phyloP scores from a whole-genome alignment of 2,329 filamentous ascomycete species.

The Paecilomyces fulvus region DNA sequence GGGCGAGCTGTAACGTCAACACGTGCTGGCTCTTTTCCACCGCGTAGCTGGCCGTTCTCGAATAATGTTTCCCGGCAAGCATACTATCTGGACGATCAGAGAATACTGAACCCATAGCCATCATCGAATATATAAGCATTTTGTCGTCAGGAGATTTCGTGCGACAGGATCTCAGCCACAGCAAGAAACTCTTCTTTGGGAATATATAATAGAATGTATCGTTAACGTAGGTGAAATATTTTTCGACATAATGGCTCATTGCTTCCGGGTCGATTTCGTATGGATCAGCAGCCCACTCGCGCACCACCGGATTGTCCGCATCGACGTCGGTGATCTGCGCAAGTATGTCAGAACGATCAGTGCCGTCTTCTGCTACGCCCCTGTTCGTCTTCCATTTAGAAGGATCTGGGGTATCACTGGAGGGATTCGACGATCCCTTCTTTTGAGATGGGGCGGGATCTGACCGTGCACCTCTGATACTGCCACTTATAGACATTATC shows the following conservation, averaged over 20 bases:
- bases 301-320: slow-evolving; percentile 20
- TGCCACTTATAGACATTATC: neutral
- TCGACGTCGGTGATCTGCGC: slow-evolving; percentile 21
- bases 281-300: slow-evolving; percentile 46
- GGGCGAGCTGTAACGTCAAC: slow-evolving; percentile 56
- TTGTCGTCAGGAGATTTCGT: slow-evolving; percentile 47
- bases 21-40: slow-evolving; percentile 43
- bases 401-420: neutral
- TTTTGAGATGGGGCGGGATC: neutral
- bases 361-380: neutral
- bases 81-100: slow-evolving; percentile 39
- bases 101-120: slow-evolving; percentile 51
- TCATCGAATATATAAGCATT: slow-evolving; percentile 53
- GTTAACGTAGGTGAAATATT: slow-evolving; percentile 52
- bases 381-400: neutral
- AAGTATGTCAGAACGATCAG: slow-evolving; percentile 23
- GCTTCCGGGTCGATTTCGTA: slow-evolving; percentile 42
- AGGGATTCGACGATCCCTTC: neutral
- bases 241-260: slow-evolving; percentile 44
- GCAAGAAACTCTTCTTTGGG: slow-evolving; percentile 44
- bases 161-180: slow-evolving; percentile 44
- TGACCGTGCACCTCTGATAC: neutral
- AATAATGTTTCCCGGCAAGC: slow-evolving; percentile 40
- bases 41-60: slow-evolving; percentile 51
- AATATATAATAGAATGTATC: slow-evolving; percentile 49